phyloP scores from a whole-genome alignment of 495 filamentous ascomycete genomes.

The Lophiostoma macrostomum region DNA sequence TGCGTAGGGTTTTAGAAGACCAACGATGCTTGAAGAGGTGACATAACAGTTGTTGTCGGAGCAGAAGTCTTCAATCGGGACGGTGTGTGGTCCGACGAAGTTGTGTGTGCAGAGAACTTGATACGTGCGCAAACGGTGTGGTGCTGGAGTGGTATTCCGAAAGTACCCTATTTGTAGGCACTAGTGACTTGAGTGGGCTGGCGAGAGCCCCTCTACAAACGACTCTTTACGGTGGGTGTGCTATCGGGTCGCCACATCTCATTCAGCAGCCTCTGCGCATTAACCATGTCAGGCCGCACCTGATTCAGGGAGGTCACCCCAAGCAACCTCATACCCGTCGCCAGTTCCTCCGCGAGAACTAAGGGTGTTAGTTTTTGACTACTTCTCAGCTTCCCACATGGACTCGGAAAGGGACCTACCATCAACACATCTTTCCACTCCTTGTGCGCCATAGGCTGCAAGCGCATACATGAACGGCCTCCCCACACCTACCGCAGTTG shows the following conservation, averaged over 20 bases:
- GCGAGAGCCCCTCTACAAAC: too few species aligned
- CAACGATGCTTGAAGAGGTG: too few species aligned
- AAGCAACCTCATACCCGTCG: conserved; percentile 23
- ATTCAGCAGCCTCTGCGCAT: conserved; percentile 19
- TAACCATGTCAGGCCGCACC: conserved; percentile 21
- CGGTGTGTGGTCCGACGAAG: too few species aligned
- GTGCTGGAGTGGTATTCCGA: too few species aligned
- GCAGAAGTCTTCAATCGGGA: too few species aligned
- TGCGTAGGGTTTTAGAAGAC: too few species aligned
- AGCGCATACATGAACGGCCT: conserved; percentile 26
- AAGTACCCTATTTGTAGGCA: too few species aligned
- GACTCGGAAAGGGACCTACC: conserved; percentile 5
- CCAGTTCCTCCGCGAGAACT: conserved; percentile 26
- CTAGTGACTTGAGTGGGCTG: too few species aligned
- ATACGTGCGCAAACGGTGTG: too few species aligned
- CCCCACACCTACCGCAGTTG: conserved; percentile 25
- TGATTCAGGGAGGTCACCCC: conserved; percentile 26
- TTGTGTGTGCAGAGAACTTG: too few species aligned
- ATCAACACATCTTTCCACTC: conserved; percentile 21
- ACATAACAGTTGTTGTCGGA: too few species aligned
- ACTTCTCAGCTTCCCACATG: background rate
- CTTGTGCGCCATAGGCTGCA: conserved; percentile 22
- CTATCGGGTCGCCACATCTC: conserved; percentile 24
- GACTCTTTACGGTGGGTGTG: background rate
- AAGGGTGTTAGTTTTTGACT: background rate